Evolutionary conservation across 1,284 basidiomycete genomes (phyloP).

Genomic region (Vanrija pseudolonga): DNA sequence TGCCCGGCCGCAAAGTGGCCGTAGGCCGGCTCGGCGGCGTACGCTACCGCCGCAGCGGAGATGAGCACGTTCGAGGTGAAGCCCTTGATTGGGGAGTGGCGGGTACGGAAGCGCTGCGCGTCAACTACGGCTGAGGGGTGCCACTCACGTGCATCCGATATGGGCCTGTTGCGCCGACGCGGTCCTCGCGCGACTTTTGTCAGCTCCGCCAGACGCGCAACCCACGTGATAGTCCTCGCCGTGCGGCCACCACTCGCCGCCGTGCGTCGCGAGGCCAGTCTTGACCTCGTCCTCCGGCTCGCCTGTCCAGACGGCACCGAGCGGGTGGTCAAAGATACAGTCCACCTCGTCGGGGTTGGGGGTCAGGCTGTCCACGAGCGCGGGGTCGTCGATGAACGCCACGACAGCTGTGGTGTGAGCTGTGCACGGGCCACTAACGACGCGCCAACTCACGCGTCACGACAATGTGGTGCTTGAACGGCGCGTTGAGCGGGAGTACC

Average conservation of each 20-base stretch:
- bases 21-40: constrained; percentile 53
- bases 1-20: constrained; percentile 56
- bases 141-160: constrained; percentile 47
- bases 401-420: constrained; percentile 61
- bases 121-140: constrained; percentile 51
- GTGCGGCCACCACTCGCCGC: constrained; percentile 73
- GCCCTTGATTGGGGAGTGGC: constrained; percentile 72
- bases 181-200: constrained; percentile 35
- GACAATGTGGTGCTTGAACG: constrained; percentile 47
- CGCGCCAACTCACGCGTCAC: constrained; percentile 39
- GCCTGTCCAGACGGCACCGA: constrained; percentile 62
- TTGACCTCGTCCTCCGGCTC: constrained; percentile 43
- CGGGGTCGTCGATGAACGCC: constrained; percentile 60
- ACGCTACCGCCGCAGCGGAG: constrained; percentile 59
- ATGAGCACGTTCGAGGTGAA: constrained; percentile 80
- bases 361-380: constrained; percentile 56
- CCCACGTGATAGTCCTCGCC: constrained; percentile 61
- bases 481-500: constrained; percentile 58
- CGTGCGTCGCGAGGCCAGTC: constrained; percentile 57
- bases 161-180: constrained; percentile 56
- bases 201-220: constrained; percentile 31
- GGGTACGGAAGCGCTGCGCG: constrained; percentile 69
- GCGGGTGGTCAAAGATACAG: constrained; percentile 70
- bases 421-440: neutral
- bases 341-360: constrained; percentile 68